Evolutionary conservation across 345 rosid genomes (phyloP), one percentile per base, ranked within the genome.

Genomic region (Melastoma malabathricum): DNA sequence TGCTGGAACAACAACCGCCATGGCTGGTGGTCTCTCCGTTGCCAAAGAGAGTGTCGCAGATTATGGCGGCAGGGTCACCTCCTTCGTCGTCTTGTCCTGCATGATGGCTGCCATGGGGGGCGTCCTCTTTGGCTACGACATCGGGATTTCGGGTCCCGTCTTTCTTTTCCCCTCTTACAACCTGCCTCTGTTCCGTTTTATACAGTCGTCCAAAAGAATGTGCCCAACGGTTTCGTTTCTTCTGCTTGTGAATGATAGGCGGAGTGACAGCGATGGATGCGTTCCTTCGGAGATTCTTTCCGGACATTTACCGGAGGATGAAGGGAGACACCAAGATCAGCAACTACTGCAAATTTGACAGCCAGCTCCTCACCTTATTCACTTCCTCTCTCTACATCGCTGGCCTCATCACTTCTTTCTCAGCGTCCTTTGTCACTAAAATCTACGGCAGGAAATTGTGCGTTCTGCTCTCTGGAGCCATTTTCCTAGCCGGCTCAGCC

Each of bases 61-160:
- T 14, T 67, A 79, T 64, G 67, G 66, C 19, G 92, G 84, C 44
- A 70, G 59, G 71, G 65, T 82, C 50, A 88, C 92, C 15, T 45
- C 16, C 27, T 82, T 80, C 54, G 88, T 82, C 29, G 67, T 80
- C 14, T 64, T 83, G 6, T 88, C 94, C 7, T 84, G 94, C 60
- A 68, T 80, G 63, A 73, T 82, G 81, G 97, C 97, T 16, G 86
- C 84, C 71, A 84, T 73, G 81, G 97, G 97, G 57, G 97, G 97
- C 23, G 75, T 82, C 44, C 73, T 88, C 58, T 84, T 84, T 45
- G 94, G 97, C 64, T 88, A 84, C 58, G 97, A 88, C 68, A 76
- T 84, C 50, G 97, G 97, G 43, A 78, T 78, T 56, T 63, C 90
- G 61, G 94, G 95, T 86, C 47, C 18, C 8, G 50, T 14, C 0